Evolutionary conservation across 2,329 filamentous ascomycete genomes (phyloP).

Genomic region (Elsinoe ampelina): DNA sequence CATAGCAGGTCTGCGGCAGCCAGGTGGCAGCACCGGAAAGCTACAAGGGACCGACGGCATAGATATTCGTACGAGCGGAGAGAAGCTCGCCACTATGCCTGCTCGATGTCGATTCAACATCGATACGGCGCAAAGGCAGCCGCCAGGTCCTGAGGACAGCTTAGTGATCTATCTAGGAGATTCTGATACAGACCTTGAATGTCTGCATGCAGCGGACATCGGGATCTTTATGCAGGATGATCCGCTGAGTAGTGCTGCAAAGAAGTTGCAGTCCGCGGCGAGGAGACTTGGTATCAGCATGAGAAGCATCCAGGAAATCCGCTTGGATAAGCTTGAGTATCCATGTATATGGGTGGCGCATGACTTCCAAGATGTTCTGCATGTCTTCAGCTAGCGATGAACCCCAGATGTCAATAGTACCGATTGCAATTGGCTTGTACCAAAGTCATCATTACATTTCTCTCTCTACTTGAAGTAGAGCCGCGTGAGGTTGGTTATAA

Average conservation of each 20-base stretch:
- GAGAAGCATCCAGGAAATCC: constrained; percentile 19
- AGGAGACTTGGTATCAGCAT: constrained; percentile 24
- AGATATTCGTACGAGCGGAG: constrained; percentile 31
- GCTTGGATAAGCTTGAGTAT: neutral
- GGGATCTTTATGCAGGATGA: constrained; percentile 39
- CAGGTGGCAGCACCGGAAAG: constrained; percentile 22
- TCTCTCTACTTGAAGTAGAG: no score
- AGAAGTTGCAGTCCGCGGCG: constrained; percentile 27
- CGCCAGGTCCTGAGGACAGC: constrained; percentile 6
- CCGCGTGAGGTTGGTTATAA: no score
- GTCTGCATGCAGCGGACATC: constrained; percentile 35
- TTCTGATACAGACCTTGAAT: constrained; percentile 40
- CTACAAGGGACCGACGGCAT: constrained; percentile 20
- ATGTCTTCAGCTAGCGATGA: neutral
- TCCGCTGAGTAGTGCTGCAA: constrained; percentile 28
- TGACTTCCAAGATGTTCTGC: constrained; percentile 2
- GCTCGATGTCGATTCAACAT: neutral
- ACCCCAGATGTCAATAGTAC: neutral
- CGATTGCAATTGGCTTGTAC: neutral
- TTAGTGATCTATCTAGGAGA: constrained; percentile 39
- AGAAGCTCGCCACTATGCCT: constrained; percentile 31
- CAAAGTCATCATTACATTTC: neutral
- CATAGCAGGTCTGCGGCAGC: constrained; percentile 23
- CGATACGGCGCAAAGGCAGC: neutral
- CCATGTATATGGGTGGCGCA: neutral